Evolutionary conservation across 331 rosid genomes (phyloP), one percentile per base, ranked within the genome.

Genomic region (Rosa hybrid): DNA sequence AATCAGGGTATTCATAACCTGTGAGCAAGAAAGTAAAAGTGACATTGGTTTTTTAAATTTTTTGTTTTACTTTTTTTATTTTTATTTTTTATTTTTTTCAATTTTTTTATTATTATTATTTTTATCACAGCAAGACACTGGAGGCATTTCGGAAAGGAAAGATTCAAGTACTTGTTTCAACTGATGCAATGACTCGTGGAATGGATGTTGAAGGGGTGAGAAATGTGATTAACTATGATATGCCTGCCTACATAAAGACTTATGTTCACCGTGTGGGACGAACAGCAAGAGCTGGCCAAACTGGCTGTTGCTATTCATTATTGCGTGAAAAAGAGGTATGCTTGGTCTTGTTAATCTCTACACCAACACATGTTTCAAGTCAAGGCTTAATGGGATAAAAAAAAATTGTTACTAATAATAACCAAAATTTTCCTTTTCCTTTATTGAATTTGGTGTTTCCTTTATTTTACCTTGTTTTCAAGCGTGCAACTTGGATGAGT

Each of bases 101-200:
- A 27, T 27, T 27, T 42, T 25, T 25, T 25, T 41, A 4, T 41
- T 41, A 42, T 42, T 42, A 42, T 42, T 34, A 3, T 34, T 34
- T 3, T 27, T 60, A 59, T 46, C 84, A 86, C 96, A 95, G 98
- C 45, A 95, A 90, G 87, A 89, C 96, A 79, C 79, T 93, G 86
- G 84, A 84, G 70, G 88, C 88, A 78, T 95, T 95, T 72, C 93
- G 96, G 78, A 83, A 84, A 68, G 99, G 99, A 77, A 80, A 85
- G 79, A 83, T 95, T 69, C 98, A 90, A 85, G 97, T 95, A 81
- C 98, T 95, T 64, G 89, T 95, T 83, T 91, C 94, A 30, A 93
- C 99, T 64, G 98, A 93, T 91, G 98, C 98, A 49, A 89, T 95
- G 98, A 91, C 98, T 75, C 90, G 93, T 83, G 99, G 98, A 71